Evolutionary conservation across 192 early-diverging fungal species (phyloP), one percentile per base, ranked within the genome.

Genomic region (Chytriomyces sp.): DNA sequence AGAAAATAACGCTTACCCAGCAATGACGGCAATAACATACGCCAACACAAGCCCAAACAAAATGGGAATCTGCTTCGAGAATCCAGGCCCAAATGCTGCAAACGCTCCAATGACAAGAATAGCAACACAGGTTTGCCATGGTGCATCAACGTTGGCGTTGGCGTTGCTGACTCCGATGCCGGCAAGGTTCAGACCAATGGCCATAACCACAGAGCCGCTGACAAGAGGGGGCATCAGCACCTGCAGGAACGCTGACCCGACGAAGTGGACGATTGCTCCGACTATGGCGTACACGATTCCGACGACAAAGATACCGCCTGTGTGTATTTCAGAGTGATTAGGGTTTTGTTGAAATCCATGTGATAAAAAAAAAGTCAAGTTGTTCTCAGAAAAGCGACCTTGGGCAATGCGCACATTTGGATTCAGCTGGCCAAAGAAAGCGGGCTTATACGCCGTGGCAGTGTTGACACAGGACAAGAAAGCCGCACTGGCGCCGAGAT

Each of bases 401-500:
- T 75, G 69, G 59, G 88, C 88, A 18, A 82, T 64, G 48, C 75
- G 75, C 26, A 87, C 43, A 50, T 89, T 78, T 5, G 72, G 77
- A 61, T 89, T 89, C 26, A 45, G 28, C 35, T 77, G 77, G 20
- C 70, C 57, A 23, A 61, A 49, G 53, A 57, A 57, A 11, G 71
- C 77, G 16, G 61, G 69, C 5, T 67, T 75, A 53, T 81, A 89
- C 3, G 85, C 84, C 2, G 88, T 88, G 46, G 83, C 81, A 11
- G 85, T 79, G n/a, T 59, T 66, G 23, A 89, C 85, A 16, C 83
- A 81, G 20, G 85, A 82, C 59, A 89, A 78, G 68, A 89, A 89
- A 18, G 86, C 86, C 61, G 86, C 86, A 6, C 84, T 86, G 9
- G 87, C 88, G 20, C 88, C 88, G 65, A 89, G 81, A 63, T 87